These are phyloP conservation scores for Trichosanthes cucumerina DNA, from an alignment of 306 rosid species.

Conservation along the genomic window DNA sequence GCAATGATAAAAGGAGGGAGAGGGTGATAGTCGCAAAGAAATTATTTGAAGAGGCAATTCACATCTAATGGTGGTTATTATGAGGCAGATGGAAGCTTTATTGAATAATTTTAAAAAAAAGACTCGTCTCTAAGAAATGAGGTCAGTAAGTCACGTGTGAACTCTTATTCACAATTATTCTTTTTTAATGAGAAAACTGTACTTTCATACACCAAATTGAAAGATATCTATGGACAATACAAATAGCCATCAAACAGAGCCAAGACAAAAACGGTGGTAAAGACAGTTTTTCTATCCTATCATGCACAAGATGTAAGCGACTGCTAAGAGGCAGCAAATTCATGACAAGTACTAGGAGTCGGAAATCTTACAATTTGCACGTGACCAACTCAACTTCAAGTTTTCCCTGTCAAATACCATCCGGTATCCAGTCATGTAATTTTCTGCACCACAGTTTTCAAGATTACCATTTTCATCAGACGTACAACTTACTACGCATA, in stretches of 20 bases:
- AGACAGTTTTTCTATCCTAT: not conserved
- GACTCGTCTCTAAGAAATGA: not conserved
- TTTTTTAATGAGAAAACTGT: not conserved
- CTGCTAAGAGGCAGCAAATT: not conserved
- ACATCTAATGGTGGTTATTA: no score
- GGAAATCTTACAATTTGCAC: slow-evolving; percentile 64
- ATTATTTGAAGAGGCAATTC: no score
- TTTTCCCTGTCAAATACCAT: slow-evolving; percentile 76
- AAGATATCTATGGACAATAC: not conserved
- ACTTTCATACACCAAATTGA: not conserved
- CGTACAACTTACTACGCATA: not conserved
- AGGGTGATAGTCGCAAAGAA: not conserved
- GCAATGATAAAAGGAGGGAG: not conserved
- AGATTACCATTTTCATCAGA: not conserved
- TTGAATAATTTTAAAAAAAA: not conserved
- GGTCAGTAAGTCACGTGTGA: not conserved
- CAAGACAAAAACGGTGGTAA: not conserved
- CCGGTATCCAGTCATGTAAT: slow-evolving; percentile 80
- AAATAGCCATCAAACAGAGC: not conserved
- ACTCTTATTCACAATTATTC: not conserved
- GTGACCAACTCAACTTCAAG: slow-evolving; percentile 78
- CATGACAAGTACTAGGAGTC: not conserved
- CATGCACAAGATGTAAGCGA: not conserved
- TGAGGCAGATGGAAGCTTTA: no score
- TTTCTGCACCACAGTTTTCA: slow-evolving; percentile 42